A percentile compares a stretch with the other conserved stretches of the same genome.
Evolutionary conservation across 257 asterid species (phyloP).

Genomic region (Solanum okadae): DNA sequence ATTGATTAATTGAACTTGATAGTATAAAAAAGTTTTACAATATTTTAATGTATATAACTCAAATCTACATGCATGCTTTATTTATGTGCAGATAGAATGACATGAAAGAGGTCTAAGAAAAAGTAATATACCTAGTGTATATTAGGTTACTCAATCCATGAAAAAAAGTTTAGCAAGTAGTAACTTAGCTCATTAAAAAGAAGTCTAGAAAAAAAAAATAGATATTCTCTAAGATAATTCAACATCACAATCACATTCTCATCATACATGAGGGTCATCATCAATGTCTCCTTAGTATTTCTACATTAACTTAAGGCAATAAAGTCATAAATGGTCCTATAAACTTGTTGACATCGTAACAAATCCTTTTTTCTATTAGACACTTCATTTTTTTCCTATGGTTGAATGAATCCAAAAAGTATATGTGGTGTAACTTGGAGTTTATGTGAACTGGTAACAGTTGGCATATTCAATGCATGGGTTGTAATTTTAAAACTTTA

Average conservation of each 20-base stretch:
- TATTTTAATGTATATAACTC: neutral
- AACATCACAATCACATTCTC: neutral
- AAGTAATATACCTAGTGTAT: neutral
- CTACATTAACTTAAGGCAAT: neutral
- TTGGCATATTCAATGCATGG: conserved; percentile 1
- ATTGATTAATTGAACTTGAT: neutral
- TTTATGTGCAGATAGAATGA: neutral
- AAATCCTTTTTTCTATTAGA: neutral
- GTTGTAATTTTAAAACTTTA: neutral
- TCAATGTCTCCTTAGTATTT: neutral
- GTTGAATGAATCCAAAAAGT: neutral
- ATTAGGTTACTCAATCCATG: neutral
- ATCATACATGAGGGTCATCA: neutral
- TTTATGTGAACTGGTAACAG: neutral
- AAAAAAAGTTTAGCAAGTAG: neutral
- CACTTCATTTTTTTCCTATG: neutral
- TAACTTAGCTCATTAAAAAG: neutral
- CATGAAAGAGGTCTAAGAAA: neutral
- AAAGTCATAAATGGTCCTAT: neutral
- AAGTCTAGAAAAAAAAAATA: neutral
- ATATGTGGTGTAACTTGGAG: neutral
- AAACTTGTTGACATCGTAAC: neutral
- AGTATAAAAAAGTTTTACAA: neutral
- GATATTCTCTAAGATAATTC: neutral
- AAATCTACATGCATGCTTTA: neutral